phyloP scores from a whole-genome alignment of 495 filamentous ascomycete genomes.

The Tuber magnatum region DNA sequence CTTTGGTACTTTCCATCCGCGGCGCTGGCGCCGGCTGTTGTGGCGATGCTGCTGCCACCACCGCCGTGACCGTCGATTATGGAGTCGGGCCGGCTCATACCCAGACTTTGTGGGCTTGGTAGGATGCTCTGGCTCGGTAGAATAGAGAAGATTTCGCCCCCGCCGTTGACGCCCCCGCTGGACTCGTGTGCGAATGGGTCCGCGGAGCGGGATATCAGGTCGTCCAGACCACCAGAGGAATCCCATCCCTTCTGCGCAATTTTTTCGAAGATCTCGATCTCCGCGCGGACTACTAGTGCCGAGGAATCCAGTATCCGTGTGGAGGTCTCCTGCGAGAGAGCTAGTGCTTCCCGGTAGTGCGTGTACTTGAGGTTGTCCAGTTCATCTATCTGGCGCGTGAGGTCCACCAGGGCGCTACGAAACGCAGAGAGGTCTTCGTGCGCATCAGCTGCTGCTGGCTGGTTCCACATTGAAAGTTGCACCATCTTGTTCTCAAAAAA shows the following conservation, averaged over 20 bases:
- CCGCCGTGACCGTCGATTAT: slow-evolving; percentile 14
- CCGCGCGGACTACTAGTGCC: slow-evolving; percentile 55
- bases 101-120: slow-evolving; percentile 36
- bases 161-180: slow-evolving; percentile 38
- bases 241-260: slow-evolving; percentile 58
- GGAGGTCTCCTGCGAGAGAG: slow-evolving; percentile 55
- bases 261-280: slow-evolving; percentile 60
- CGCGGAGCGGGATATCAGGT: slow-evolving; percentile 54
- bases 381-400: slow-evolving; percentile 57
- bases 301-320: slow-evolving; percentile 54
- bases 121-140: slow-evolving; percentile 40
- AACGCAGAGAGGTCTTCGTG: slow-evolving; percentile 39
- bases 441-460: slow-evolving; percentile 31
- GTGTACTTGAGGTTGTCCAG: slow-evolving; percentile 53
- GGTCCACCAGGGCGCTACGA: slow-evolving; percentile 48
- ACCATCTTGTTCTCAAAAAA: slow-evolving; percentile 18
- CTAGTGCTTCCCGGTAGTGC: slow-evolving; percentile 50
- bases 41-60: slow-evolving; percentile 10
- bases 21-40: slow-evolving; percentile 7
- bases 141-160: slow-evolving; percentile 40
- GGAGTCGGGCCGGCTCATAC: slow-evolving; percentile 31
- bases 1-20: slow-evolving; percentile 38
- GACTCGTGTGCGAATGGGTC: slow-evolving; percentile 55
- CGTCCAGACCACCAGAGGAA: slow-evolving; percentile 56
- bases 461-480: slow-evolving; percentile 28